These are phyloP conservation scores for Coemansia furcata DNA, from an alignment of 192 early-diverging fungal species.

Conservation along the genomic window DNA sequence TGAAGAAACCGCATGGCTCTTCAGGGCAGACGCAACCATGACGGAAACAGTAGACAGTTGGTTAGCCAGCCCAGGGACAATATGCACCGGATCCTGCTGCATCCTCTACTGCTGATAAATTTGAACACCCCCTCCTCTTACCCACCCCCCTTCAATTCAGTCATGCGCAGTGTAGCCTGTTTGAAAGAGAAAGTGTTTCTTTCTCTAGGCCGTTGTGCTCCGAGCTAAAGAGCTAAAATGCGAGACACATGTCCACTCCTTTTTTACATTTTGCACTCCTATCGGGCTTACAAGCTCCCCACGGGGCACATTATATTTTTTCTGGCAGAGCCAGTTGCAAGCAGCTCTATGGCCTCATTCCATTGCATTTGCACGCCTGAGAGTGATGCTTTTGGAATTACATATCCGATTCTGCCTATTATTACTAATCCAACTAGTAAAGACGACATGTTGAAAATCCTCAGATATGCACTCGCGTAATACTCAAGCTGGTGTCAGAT, in stretches of 20 bases:
- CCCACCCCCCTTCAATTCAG: not conserved
- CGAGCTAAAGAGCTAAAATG: not conserved
- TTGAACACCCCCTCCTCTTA: not conserved
- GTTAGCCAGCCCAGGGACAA: slow-evolving; percentile 5
- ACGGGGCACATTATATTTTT: not conserved
- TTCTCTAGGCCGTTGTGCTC: not conserved
- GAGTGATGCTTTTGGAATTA: not conserved
- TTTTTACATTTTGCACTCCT: not conserved
- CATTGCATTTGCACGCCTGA: not conserved
- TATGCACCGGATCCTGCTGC: not conserved
- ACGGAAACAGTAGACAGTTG: not conserved
- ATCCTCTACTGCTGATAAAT: not conserved
- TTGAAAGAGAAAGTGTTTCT: not conserved
- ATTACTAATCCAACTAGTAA: not conserved
- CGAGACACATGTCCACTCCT: not conserved
- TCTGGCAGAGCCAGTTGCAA: slow-evolving; percentile 3
- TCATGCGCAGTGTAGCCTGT: slow-evolving; percentile 1
- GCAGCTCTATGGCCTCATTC: slow-evolving; percentile 1
- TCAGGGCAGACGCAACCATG: not conserved
- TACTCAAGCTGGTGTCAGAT: not conserved
- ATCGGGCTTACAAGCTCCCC: not conserved
- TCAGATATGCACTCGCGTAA: not conserved
- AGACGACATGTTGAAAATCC: not conserved
- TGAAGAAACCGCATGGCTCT: not conserved
- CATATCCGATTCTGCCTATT: not conserved